These are phyloP conservation scores for Tylopilus sp. DNA, from an alignment of 768 basidiomycete genomes.

Conservation along the genomic window DNA sequence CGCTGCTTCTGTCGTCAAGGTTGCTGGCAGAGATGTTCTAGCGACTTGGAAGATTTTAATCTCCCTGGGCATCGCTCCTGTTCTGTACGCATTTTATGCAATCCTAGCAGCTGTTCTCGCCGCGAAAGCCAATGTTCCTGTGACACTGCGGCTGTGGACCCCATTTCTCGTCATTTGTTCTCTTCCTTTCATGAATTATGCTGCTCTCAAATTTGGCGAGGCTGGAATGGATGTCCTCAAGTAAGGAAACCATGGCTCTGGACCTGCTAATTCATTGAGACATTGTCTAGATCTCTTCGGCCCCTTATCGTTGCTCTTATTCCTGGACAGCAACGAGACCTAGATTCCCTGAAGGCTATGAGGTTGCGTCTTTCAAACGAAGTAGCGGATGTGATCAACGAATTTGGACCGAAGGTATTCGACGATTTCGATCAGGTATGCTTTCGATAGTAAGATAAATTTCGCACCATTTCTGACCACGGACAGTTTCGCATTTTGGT, in stretches of 20 bases:
- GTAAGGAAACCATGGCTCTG: conserved; percentile 44
- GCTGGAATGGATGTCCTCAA: conserved; percentile 97
- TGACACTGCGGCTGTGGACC: conserved; percentile 65
- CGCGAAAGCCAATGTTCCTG: conserved; percentile 59
- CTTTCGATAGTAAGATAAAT: conserved; percentile 3
- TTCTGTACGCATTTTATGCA: conserved; percentile 83
- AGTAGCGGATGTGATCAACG: conserved; percentile 78
- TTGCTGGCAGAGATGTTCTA: conserved; percentile 94
- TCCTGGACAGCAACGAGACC: conserved; percentile 81
- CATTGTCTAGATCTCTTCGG: conserved; percentile 69
- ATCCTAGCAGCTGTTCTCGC: conserved; percentile 72
- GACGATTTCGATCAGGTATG: conserved; percentile 82
- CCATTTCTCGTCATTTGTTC: conserved; percentile 72
- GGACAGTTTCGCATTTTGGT: conserved; percentile 72
- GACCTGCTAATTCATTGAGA: conserved; percentile 4
- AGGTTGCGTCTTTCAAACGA: conserved; percentile 78
- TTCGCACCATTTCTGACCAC: conserved; percentile 1
- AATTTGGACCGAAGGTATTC: conserved; percentile 84
- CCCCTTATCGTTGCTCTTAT: conserved; percentile 85
- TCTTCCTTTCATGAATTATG: conserved; percentile 86
- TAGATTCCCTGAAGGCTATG: conserved; percentile 72
- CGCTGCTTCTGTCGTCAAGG: conserved; percentile 91
- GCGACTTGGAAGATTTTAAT: conserved; percentile 98
- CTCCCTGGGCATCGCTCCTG: conserved; percentile 84
- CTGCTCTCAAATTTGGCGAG: conserved; percentile 95